Percentiles rank a stretch among this genome's conserved stretches.
phyloP scores from a whole-genome alignment of 2,329 filamentous ascomycete species.

The Chlorencoelia australis region DNA sequence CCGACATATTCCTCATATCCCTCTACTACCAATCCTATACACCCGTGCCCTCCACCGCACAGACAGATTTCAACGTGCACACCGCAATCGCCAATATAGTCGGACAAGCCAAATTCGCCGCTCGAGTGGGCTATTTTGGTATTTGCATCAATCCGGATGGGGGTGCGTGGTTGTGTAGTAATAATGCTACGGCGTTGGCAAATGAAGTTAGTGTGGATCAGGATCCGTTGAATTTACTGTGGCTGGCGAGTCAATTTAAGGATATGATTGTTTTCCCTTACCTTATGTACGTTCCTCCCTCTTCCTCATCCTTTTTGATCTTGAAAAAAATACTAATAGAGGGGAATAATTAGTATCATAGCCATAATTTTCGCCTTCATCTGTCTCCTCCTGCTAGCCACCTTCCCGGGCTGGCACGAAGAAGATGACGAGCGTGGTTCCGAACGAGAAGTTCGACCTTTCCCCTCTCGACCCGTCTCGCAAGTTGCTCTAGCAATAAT shows the following conservation, averaged over 20 bases:
- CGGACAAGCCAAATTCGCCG: conserved; percentile 71
- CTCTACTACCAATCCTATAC: conserved; percentile 83
- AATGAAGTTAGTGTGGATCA: conserved; percentile 83
- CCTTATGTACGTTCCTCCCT: conserved; percentile 58
- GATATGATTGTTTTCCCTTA: conserved; percentile 98
- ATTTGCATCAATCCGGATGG: conserved; percentile 91
- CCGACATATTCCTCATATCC: conserved; percentile 94
- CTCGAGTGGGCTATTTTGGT: conserved; percentile 93
- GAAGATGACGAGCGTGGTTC: conserved; percentile 71
- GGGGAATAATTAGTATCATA: conserved; percentile 60
- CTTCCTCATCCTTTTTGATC: background rate
- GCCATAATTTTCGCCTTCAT: conserved; percentile 96
- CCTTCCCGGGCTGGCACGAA: conserved; percentile 96
- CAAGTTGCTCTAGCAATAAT: conserved; percentile 91
- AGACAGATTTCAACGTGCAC: conserved; percentile 83
- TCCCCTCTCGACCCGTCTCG: conserved; percentile 84
- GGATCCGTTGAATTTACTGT: conserved; percentile 93
- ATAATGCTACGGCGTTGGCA: conserved; percentile 89
- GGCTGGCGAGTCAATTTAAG: conserved; percentile 95
- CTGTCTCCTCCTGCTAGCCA: conserved; percentile 87
- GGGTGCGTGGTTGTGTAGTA: conserved; percentile 87
- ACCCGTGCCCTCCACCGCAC: conserved; percentile 70
- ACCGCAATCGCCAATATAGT: conserved; percentile 85
- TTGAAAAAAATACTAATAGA: background rate
- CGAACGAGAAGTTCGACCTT: conserved; percentile 85